These are phyloP conservation scores for Artemisia argyi DNA, from an alignment of 129 eudicot genomes.

Conservation along the genomic window DNA sequence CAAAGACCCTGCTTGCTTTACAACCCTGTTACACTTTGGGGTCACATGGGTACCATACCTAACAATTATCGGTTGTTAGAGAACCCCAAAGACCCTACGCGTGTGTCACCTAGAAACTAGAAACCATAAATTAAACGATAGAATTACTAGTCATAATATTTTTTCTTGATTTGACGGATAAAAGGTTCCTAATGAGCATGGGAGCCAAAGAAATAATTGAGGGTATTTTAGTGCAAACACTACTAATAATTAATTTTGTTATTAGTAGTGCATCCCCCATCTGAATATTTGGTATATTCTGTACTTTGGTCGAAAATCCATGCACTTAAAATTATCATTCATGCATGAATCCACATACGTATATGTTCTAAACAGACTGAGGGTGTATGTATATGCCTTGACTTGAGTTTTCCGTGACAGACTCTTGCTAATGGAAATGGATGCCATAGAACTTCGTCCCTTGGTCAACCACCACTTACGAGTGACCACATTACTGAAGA, in stretches of 20 bases:
- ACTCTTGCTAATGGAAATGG: slow-evolving; percentile 22
- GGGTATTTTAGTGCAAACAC: no score
- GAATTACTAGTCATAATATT: no score
- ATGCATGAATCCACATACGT: neutral
- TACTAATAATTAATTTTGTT: no score
- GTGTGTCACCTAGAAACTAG: no score
- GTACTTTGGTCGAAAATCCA: no score
- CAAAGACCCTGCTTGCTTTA: neutral
- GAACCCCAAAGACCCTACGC: no score
- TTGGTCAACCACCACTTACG: slow-evolving; percentile 21
- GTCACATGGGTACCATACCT: neutral
- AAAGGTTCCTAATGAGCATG: no score
- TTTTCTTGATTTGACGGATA: no score
- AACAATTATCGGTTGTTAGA: neutral
- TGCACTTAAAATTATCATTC: neutral
- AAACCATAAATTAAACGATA: no score
- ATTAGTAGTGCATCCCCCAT: neutral
- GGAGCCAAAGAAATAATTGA: no score
- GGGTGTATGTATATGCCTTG: no score
- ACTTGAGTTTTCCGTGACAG: slow-evolving; percentile 26
- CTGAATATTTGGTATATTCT: no score
- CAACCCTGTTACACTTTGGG: neutral
- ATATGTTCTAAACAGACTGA: neutral
- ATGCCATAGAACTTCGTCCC: slow-evolving; percentile 14
- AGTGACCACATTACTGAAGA: slow-evolving; percentile 36